A percentile compares a stretch with the other conserved stretches of the same genome.
phyloP scores from a whole-genome alignment of 176 grass and related monocot species.

The Olyra latifolia region DNA sequence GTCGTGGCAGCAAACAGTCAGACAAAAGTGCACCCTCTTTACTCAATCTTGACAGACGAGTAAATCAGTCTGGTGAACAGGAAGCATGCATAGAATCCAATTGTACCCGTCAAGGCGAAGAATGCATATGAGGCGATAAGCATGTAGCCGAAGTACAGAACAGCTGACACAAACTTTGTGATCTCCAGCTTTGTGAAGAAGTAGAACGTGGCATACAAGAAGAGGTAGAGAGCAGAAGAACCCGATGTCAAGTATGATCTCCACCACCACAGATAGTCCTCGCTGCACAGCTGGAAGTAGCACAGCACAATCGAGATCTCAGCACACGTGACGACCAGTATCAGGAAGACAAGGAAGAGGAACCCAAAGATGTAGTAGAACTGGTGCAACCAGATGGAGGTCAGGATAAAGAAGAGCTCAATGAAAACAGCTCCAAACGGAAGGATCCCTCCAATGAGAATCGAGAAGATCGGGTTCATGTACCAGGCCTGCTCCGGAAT shows the following conservation, averaged over 20 bases:
- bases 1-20: constrained; percentile 18
- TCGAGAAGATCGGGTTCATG: constrained; percentile 84
- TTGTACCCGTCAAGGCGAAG: constrained; percentile 81
- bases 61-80: constrained; percentile 86
- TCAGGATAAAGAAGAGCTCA: constrained; percentile 91
- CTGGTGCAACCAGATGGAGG: constrained; percentile 87
- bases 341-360: constrained; percentile 88
- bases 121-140: constrained; percentile 78
- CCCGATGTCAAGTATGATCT: constrained; percentile 82
- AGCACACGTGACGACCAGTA: constrained; percentile 79
- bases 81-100: constrained; percentile 88
- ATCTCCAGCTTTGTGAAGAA: constrained; percentile 97
- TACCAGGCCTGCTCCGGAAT: constrained; percentile 91
- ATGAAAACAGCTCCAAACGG: constrained; percentile 94
- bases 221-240: constrained; percentile 90
- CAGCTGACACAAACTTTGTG: constrained; percentile 72
- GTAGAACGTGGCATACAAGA: constrained; percentile 83
- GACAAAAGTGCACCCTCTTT: constrained; percentile 13
- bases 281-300: constrained; percentile 96
- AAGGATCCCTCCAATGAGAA: constrained; percentile 83
- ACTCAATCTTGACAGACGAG: constrained; percentile 91
- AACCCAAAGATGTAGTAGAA: constrained; percentile 98
- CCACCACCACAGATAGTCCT: constrained; percentile 98
- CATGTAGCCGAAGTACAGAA: constrained; percentile 93
- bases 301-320: constrained; percentile 94